Evolutionary conservation across 2,329 filamentous ascomycete genomes (phyloP).

Genomic region (Lojkania enalia): DNA sequence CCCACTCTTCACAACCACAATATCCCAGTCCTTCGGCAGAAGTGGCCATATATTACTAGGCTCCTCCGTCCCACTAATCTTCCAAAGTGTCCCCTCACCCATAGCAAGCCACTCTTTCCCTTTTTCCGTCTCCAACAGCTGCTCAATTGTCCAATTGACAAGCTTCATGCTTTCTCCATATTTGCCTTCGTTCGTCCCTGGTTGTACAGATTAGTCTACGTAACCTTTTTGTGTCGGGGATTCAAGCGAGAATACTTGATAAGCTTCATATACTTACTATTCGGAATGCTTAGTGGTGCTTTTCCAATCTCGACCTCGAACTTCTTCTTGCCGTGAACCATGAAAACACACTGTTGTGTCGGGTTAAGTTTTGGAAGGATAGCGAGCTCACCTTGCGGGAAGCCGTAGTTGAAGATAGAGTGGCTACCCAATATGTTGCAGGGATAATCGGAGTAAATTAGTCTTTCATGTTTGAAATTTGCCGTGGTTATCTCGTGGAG

Average conservation of each 20-base stretch:
- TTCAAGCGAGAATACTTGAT: no score
- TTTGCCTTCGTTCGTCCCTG: slow-evolving; percentile 20
- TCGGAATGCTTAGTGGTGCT: no score
- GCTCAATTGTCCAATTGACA: slow-evolving; percentile 62
- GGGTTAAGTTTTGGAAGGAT: slow-evolving; percentile 57
- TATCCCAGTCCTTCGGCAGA: slow-evolving; percentile 48
- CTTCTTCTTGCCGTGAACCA: slow-evolving; percentile 78
- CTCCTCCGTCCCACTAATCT: slow-evolving; percentile 13
- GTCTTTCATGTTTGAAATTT: background rate
- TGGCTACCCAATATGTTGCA: no score
- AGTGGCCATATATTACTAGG: slow-evolving; percentile 4
- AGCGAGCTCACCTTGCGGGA: slow-evolving; percentile 59
- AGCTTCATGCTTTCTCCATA: slow-evolving; percentile 45
- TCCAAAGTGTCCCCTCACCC: slow-evolving; percentile 49
- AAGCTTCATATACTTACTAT: slow-evolving; percentile 12
- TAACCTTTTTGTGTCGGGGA: no score
- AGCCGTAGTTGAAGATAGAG: slow-evolving; percentile 55
- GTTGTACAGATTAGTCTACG: no score
- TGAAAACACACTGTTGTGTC: slow-evolving; percentile 65
- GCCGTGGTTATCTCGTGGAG: slow-evolving; percentile 46
- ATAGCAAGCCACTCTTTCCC: slow-evolving; percentile 58
- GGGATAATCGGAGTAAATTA: no score
- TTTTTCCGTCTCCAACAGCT: slow-evolving; percentile 64
- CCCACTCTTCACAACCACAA: slow-evolving; percentile 68
- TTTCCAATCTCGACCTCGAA: slow-evolving; percentile 68